Percentiles rank a stretch among this genome's conserved stretches.
Evolutionary conservation across 108 stramenopile genomes (phyloP).

Genomic region (Cylindrotheca closterium): DNA sequence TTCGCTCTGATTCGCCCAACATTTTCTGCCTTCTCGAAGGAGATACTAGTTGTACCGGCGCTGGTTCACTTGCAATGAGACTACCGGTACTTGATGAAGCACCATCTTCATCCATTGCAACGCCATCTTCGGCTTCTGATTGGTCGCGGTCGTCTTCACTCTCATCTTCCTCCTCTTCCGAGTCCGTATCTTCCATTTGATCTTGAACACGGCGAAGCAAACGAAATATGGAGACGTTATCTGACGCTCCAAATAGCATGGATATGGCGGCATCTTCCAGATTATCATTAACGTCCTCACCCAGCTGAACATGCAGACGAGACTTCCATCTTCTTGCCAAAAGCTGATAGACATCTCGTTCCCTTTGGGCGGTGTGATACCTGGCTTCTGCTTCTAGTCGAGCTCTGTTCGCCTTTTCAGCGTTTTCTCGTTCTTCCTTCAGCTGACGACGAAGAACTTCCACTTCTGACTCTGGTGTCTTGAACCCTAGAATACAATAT

Average conservation of each 20-base stretch:
- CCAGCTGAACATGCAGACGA: conserved; percentile 36
- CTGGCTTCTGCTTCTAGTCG: conserved; percentile 52
- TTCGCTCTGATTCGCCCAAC: no score
- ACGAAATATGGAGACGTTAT: conserved; percentile 12
- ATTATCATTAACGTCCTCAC: conserved; percentile 18
- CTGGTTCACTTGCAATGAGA: no score
- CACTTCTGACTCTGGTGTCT: conserved; percentile 55
- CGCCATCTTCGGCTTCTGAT: conserved; percentile 30
- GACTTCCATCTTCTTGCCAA: conserved; percentile 67
- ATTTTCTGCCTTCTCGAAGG: no score
- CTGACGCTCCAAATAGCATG: conserved; percentile 22
- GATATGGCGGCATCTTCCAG: conserved; percentile 31
- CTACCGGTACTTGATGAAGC: no score
- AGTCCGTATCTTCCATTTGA: conserved; percentile 7
- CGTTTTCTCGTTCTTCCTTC: conserved; percentile 62
- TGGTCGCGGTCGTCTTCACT: conserved; percentile 27
- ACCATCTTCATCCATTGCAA: conserved; percentile 27
- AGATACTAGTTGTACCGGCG: no score
- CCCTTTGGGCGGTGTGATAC: conserved; percentile 43
- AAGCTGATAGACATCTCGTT: conserved; percentile 58
- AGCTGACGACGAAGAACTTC: conserved; percentile 62
- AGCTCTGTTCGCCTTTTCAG: conserved; percentile 51
- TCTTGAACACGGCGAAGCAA: conserved; percentile 31
- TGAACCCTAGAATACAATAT: conserved; percentile 57
- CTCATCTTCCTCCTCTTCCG: conserved; percentile 7